phyloP scores from a whole-genome alignment of 306 rosid species.

The Morella rubra region DNA sequence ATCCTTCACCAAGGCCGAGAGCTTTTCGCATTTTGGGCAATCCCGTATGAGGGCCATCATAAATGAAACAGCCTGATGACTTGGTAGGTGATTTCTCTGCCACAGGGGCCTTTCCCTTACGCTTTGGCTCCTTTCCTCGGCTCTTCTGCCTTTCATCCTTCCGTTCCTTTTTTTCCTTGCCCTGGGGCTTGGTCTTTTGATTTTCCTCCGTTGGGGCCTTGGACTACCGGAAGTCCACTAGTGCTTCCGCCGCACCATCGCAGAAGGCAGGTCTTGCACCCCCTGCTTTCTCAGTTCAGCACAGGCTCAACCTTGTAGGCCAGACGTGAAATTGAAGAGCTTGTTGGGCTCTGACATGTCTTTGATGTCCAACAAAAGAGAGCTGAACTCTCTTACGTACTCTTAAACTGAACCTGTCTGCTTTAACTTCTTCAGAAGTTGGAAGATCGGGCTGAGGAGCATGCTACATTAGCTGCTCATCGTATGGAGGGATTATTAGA shows the following conservation, averaged over 20 bases:
- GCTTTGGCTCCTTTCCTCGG: too few relatives aligned
- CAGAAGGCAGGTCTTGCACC: not conserved
- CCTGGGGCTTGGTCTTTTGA: too few relatives aligned
- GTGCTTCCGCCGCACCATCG: not conserved
- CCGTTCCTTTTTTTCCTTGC: too few relatives aligned
- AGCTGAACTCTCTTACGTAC: not conserved
- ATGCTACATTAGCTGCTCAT: too few relatives aligned
- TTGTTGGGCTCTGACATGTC: not conserved
- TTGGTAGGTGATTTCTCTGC: too few relatives aligned
- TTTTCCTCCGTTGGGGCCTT: too few relatives aligned
- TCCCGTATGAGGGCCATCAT: not conserved
- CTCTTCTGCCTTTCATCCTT: accelerated
- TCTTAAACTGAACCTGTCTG: not conserved
- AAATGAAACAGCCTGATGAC: too few relatives aligned
- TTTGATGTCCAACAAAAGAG: too few relatives aligned
- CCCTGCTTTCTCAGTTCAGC: not conserved
- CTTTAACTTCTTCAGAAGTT: not conserved
- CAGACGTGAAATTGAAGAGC: not conserved
- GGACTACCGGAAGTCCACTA: not conserved
- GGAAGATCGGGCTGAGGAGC: too few relatives aligned
- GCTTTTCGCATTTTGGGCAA: not conserved
- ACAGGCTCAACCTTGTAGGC: not conserved
- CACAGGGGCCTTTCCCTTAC: too few relatives aligned
- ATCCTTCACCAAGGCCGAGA: too few relatives aligned
- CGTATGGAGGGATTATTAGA: too few relatives aligned